These are phyloP conservation scores for Phyllosticta citrichinensis DNA, from an alignment of 2,329 filamentous ascomycete genomes.

Conservation along the genomic window DNA sequence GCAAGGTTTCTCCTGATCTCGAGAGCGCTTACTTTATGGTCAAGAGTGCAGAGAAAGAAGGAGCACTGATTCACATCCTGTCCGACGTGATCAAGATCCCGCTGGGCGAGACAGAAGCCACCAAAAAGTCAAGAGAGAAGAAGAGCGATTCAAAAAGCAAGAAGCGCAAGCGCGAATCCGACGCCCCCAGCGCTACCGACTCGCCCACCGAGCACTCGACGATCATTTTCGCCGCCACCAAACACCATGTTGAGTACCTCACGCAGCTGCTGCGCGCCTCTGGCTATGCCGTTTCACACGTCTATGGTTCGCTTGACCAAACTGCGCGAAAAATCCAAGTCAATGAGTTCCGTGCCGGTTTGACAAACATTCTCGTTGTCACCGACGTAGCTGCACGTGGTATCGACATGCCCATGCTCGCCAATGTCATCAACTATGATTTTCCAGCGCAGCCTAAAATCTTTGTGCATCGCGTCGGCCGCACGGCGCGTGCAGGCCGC, in stretches of 20 bases:
- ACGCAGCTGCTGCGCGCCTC: conserved; percentile 66
- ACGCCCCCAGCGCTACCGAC: conserved; percentile 45
- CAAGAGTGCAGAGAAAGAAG: conserved; percentile 90
- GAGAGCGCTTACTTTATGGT: conserved; percentile 90
- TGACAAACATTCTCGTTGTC: conserved; percentile 84
- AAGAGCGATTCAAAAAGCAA: conserved; percentile 56
- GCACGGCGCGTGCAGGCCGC: conserved; percentile 87
- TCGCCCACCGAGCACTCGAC: conserved; percentile 85
- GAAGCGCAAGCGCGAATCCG: conserved; percentile 60
- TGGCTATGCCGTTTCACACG: conserved; percentile 85
- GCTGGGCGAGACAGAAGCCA: conserved; percentile 49
- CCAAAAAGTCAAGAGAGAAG: conserved; percentile 32
- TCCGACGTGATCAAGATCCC: conserved; percentile 92
- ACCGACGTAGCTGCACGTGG: conserved; percentile 94
- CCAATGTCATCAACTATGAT: conserved; percentile 98
- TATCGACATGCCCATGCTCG: conserved; percentile 93
- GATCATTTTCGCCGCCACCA: conserved; percentile 88
- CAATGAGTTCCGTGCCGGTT: conserved; percentile 74
- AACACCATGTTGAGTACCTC: conserved; percentile 95
- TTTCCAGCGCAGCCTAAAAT: conserved; percentile 96
- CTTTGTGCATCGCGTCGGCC: conserved; percentile 90
- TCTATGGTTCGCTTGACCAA: conserved; percentile 90
- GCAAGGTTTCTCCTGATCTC: conserved; percentile 92
- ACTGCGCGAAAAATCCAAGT: conserved; percentile 87
- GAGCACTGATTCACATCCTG: conserved; percentile 76